Conservation (phyloP, 2,329 filamentous ascomycete species). For the Neopestalotiopsis sp. region DNA sequence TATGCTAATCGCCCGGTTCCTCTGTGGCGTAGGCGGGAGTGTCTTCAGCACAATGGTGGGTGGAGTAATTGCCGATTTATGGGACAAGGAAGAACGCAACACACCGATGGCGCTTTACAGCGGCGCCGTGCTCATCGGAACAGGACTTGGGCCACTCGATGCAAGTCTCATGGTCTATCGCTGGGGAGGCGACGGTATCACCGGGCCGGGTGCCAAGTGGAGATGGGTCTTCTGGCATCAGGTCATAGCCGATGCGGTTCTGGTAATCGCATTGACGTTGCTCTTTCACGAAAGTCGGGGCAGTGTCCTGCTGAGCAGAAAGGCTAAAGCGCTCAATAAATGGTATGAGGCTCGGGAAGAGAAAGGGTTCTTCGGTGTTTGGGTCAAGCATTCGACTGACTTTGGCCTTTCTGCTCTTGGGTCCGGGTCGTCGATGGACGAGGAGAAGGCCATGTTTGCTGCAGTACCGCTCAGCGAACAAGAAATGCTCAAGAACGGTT, state of each 20-base stretch:
- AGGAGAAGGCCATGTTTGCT: conserved; percentile 24
- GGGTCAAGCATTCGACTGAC: conserved; percentile 25
- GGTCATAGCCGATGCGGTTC: conserved; percentile 68
- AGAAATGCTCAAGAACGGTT: not conserved
- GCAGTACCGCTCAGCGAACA: not conserved
- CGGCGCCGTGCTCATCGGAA: conserved; percentile 78
- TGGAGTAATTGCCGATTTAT: conserved; percentile 89
- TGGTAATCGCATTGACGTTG: conserved; percentile 69
- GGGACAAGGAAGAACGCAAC: conserved; percentile 78
- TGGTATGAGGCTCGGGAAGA: conserved; percentile 80
- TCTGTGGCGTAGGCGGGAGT: conserved; percentile 78
- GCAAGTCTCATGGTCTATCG: conserved; percentile 72
- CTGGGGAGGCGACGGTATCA: conserved; percentile 44
- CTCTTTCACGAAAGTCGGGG: conserved; percentile 85
- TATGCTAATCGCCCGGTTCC: conserved; percentile 77
- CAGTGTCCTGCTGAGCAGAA: conserved; percentile 77
- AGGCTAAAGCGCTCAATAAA: conserved; percentile 74
- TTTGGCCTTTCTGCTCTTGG: not conserved
- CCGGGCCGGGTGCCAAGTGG: conserved; percentile 56
- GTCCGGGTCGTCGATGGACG: not conserved
- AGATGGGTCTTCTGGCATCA: conserved; percentile 92
- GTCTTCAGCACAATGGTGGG: conserved; percentile 89
- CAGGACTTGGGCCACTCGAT: conserved; percentile 78
- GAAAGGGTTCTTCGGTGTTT: conserved; percentile 61
- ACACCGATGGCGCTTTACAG: conserved; percentile 90